Conservation (phyloP, 352 stramenopile species). For the Discostella stelligera region DNA sequence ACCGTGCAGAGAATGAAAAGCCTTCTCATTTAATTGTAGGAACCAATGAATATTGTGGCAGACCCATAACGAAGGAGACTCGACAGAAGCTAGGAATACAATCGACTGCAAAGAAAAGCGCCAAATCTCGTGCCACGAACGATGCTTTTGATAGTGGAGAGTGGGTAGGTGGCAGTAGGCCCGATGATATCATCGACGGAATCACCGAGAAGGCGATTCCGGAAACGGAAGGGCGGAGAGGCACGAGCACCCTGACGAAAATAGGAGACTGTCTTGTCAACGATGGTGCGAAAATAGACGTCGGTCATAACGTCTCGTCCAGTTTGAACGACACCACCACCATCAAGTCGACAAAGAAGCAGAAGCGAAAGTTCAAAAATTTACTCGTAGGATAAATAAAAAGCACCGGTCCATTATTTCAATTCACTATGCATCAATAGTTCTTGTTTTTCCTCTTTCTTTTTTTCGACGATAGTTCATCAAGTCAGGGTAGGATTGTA, state of each 20-base stretch:
- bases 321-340: neutral
- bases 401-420: neutral
- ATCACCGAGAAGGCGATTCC: neutral
- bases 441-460: neutral
- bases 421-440: neutral
- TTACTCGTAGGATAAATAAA: constrained; percentile 10
- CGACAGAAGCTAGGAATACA: constrained; percentile 47
- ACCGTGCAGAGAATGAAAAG: constrained; percentile 57
- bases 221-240: constrained; percentile 6
- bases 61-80: constrained; percentile 71
- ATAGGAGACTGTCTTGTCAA: constrained; percentile 48
- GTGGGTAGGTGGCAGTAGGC: constrained; percentile 17
- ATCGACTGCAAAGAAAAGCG: neutral
- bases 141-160: constrained; percentile 30
- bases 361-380: constrained; percentile 48
- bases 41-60: constrained; percentile 56
- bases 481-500: constrained; percentile 78
- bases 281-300: constrained; percentile 1
- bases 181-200: neutral
- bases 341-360: constrained; percentile 17
- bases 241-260: constrained; percentile 14
- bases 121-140: neutral
- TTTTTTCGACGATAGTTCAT: neutral
- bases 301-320: neutral
- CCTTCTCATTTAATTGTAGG: constrained; percentile 66